A percentile compares a stretch with the other conserved stretches of the same genome.
Conservation (phyloP, 345 rosid species). For the Euphorbia tirucalli region DNA sequence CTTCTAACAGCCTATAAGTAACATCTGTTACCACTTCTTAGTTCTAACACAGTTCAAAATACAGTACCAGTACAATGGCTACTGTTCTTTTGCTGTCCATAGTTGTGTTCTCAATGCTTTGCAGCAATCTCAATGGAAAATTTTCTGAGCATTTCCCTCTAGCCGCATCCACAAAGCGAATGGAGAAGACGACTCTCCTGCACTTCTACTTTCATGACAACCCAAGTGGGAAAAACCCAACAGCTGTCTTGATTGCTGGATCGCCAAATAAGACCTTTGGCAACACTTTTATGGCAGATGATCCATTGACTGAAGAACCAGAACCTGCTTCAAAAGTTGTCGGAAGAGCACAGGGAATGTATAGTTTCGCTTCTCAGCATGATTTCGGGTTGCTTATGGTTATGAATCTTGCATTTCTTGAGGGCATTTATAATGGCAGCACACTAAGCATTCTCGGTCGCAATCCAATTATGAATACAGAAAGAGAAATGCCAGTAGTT, state of each 20-base stretch:
- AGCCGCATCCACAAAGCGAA: background rate
- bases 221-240: background rate
- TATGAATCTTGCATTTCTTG: slow-evolving; percentile 6
- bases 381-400: slow-evolving; percentile 11
- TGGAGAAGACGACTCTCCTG: slow-evolving; percentile 19
- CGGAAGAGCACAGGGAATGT: slow-evolving; percentile 38
- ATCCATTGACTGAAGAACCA: slow-evolving; percentile 32
- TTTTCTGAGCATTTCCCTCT: slow-evolving; percentile 19
- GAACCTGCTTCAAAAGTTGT: slow-evolving; percentile 36
- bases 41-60: slow-evolving; percentile 6
- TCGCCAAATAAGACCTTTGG: slow-evolving; percentile 18
- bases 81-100: background rate
- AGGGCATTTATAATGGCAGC: slow-evolving; percentile 22
- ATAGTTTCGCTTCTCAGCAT: slow-evolving; percentile 23
- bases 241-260: slow-evolving; percentile 10
- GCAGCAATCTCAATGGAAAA: background rate
- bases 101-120: slow-evolving; percentile 13
- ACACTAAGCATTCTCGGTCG: slow-evolving; percentile 15
- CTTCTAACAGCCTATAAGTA: slow-evolving; percentile 6
- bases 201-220: slow-evolving; percentile 21
- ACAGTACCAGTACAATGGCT: slow-evolving; percentile 8
- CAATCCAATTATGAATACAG: background rate
- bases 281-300: slow-evolving; percentile 25
- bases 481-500: slow-evolving; percentile 22
- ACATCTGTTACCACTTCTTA: background rate